These are phyloP conservation scores for Pueraria montana DNA, from an alignment of 306 rosid species.

Conservation along the genomic window DNA sequence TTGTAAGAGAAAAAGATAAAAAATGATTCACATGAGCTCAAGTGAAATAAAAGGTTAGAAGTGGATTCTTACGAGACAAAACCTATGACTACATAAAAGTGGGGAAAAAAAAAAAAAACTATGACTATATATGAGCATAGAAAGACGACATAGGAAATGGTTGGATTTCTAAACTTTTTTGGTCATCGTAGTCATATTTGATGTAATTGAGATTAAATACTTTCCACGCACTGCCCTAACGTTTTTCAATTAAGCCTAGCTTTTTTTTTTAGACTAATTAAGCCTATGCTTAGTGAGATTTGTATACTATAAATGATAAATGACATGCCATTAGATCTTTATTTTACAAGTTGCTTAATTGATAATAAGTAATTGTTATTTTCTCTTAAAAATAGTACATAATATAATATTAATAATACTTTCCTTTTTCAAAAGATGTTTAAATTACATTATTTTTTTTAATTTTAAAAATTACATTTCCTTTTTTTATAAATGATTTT, in stretches of 20 bases:
- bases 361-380: not conserved
- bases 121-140: not conserved
- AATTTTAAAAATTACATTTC: no score
- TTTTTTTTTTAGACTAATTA: not conserved
- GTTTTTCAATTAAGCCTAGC: not conserved
- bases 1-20: not conserved
- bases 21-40: no score
- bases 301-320: not conserved
- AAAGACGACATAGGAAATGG: not conserved
- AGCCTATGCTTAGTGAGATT: not conserved
- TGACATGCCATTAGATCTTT: conserved; percentile 2
- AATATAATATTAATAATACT: not conserved
- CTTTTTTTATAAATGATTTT: no score
- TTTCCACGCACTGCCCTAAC: not conserved
- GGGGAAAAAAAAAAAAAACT: not conserved
- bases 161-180: not conserved
- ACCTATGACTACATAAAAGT: not conserved
- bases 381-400: not conserved
- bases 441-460: not conserved
- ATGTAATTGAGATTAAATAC: not conserved
- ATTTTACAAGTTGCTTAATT: not conserved
- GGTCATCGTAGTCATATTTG: conserved; percentile 1
- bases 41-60: not conserved
- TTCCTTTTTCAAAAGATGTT: not conserved
- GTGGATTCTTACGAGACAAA: not conserved